phyloP scores from a whole-genome alignment of 2,329 filamentous ascomycete genomes.

The Magnaporthiopsis poae region DNA sequence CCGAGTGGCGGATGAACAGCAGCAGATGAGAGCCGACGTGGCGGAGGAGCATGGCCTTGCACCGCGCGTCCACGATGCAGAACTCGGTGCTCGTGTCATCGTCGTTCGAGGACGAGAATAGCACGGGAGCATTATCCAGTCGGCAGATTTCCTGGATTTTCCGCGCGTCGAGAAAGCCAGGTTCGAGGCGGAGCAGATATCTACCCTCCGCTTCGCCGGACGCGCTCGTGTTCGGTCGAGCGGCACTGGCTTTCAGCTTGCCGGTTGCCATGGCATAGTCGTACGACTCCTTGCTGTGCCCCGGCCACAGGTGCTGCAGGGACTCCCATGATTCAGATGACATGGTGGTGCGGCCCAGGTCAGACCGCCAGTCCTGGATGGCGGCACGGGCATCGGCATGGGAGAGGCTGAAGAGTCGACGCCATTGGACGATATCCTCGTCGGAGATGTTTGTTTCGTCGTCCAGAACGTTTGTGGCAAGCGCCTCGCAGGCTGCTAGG shows the following conservation, averaged over 20 bases:
- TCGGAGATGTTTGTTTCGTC: background rate
- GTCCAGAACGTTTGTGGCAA: background rate
- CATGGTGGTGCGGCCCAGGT: background rate
- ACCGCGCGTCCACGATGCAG: background rate
- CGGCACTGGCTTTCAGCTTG: too few species aligned
- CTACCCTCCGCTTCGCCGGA: background rate
- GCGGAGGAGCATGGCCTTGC: background rate
- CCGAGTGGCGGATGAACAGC: background rate
- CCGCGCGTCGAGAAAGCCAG: background rate
- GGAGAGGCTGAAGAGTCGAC: background rate
- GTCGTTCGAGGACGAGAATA: background rate
- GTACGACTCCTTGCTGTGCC: background rate
- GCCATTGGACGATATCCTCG: background rate
- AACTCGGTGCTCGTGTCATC: background rate
- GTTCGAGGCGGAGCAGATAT: background rate
- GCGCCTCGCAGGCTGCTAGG: background rate
- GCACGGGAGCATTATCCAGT: background rate
- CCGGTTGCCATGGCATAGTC: background rate
- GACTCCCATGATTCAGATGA: background rate
- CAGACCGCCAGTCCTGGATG: background rate
- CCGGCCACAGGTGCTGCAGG: background rate
- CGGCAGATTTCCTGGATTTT: background rate
- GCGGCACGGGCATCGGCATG: background rate
- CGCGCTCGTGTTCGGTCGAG: too few species aligned
- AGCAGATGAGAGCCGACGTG: background rate